Conservation (phyloP, 1,284 basidiomycete genomes). For the Heterobasidion occidentale region DNA sequence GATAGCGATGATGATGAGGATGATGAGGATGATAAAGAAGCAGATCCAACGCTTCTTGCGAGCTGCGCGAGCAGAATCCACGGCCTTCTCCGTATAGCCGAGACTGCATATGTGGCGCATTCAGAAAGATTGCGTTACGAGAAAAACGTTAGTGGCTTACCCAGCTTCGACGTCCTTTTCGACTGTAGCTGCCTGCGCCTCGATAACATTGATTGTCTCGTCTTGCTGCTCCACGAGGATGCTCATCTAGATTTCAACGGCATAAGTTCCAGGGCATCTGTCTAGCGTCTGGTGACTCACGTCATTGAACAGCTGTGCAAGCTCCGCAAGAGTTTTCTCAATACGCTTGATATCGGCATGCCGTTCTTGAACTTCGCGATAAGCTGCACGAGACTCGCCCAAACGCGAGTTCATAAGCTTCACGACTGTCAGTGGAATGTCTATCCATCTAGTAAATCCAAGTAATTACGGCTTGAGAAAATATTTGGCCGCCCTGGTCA, state of each 20-base stretch:
- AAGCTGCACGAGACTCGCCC: constrained; percentile 85
- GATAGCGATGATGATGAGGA: constrained; percentile 58
- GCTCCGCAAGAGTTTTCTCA: constrained; percentile 86
- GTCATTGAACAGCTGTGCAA: constrained; percentile 95
- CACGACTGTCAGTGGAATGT: neutral
- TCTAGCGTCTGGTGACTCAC: constrained; percentile 30
- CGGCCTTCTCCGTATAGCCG: constrained; percentile 79
- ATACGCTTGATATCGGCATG: constrained; percentile 96
- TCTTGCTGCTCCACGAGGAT: constrained; percentile 92
- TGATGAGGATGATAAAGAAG: constrained; percentile 51
- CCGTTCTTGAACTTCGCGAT: constrained; percentile 93
- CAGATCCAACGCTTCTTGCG: constrained; percentile 94
- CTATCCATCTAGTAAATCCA: neutral
- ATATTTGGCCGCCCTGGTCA: constrained; percentile 82
- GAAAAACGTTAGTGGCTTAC: constrained; percentile 37
- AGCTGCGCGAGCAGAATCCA: constrained; percentile 80
- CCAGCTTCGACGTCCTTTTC: constrained; percentile 79
- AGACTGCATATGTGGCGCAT: constrained; percentile 35
- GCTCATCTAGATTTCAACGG: constrained; percentile 52
- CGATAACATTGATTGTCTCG: constrained; percentile 76
- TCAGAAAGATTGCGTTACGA: neutral
- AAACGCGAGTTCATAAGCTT: constrained; percentile 88
- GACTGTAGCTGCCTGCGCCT: constrained; percentile 64
- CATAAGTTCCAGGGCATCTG: neutral
- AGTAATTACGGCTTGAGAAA: constrained; percentile 81